Percentiles rank a stretch among this genome's conserved stretches.
Conservation (phyloP, 2,329 filamentous ascomycete species). For the Xylaria sp. region DNA sequence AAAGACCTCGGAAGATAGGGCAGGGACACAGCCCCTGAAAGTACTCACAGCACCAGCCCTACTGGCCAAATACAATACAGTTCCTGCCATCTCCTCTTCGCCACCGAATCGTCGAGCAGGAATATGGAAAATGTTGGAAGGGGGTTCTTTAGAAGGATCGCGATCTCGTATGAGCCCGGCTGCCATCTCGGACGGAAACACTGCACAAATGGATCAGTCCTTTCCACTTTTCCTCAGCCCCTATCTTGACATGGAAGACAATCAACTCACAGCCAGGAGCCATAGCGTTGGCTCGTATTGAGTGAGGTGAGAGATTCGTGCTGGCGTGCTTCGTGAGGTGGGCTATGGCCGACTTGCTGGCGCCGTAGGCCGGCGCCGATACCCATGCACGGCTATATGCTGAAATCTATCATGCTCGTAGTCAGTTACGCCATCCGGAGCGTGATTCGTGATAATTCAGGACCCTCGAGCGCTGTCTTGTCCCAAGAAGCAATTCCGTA, state of each 20-base stretch:
- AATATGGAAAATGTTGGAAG: conserved; percentile 27
- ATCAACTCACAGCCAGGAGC: conserved; percentile 47
- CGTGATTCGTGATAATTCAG: not conserved
- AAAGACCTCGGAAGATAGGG: not conserved
- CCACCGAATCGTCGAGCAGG: conserved; percentile 45
- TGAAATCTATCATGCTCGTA: not conserved
- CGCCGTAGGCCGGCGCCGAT: conserved; percentile 41
- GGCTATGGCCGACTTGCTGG: conserved; percentile 45
- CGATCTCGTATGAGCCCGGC: conserved; percentile 34
- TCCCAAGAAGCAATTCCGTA: conserved; percentile 26
- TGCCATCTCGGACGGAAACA: conserved; percentile 46
- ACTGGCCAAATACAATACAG: conserved; percentile 46
- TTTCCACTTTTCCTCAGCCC: not conserved
- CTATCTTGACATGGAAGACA: too few relatives aligned
- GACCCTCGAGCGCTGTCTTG: not conserved
- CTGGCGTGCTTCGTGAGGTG: conserved; percentile 47
- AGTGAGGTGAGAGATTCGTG: conserved; percentile 41
- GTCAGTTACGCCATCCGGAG: not conserved
- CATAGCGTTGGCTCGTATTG: conserved; percentile 47
- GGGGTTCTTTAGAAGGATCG: conserved; percentile 39
- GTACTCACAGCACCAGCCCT: conserved; percentile 43
- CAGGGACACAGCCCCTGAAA: not conserved
- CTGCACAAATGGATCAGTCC: conserved; percentile 28
- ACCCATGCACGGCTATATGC: conserved; percentile 39
- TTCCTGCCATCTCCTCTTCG: conserved; percentile 48